Evolutionary conservation across 129 eudicot species (phyloP), one percentile per base, ranked within the genome.

Genomic region (sunflower (Helianthus annuus)): DNA sequence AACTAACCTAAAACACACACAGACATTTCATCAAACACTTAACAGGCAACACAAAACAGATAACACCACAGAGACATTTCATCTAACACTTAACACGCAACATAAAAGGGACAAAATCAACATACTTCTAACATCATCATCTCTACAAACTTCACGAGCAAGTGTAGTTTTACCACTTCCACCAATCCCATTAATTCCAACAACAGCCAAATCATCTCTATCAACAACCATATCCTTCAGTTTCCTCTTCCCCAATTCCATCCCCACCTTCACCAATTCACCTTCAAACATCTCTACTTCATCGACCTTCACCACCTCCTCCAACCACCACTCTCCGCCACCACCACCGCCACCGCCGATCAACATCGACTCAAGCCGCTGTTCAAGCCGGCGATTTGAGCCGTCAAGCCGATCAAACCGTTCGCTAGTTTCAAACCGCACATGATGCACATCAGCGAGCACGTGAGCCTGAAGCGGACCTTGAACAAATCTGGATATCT

Each of bases 101-200:
- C 2, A 14, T n/a, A 32, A 48, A 64, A 4, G 4, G 6, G 17
- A 27, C 6, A 46, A 19, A 48, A 45, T 59, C 19, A 57, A 79
- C 96, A 56, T 81, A 92, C 98, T 85, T 68, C 44, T 74, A 10
- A 93, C 66, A 60, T 87, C 79, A 48, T 84, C 82, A 73, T 89
- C 97, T 79, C 70, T 85, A 73, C 84, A 89, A 84, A 93, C 72
- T 40, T 93, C 90, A 69, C 72, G 71, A 62, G 86, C 91, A 55
- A 93, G 74, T 54, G 97, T 93, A 10, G 97, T 92, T 63, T 92
- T 92, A 2, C 98, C 98, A 76, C 91, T 85, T 1, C 98, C 98
- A 11, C 98, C 98, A 36, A 93, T 85, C 72, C 98, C 98, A 75
- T 67, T 78, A 54, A 93, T 85, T 49, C 97, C 98, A 15, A 87